Base-by-base conservation (phyloP, 2,329 filamentous ascomycete species). In the Alternaria alternata region DNA sequence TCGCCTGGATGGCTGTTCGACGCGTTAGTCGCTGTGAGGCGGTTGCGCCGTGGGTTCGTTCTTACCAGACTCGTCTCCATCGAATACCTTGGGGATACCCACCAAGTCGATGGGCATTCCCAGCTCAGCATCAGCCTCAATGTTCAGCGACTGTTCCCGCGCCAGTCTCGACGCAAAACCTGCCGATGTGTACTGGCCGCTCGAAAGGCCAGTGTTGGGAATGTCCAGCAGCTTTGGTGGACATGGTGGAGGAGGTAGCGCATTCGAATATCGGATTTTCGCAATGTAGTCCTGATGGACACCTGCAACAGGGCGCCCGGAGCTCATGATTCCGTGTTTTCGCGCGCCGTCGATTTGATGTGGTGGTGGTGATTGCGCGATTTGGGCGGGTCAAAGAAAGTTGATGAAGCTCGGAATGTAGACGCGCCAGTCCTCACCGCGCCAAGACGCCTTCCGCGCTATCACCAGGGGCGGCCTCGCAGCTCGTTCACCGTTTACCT, bases 191-290 rank as follows among this genome's bases (percentile, higher is more conserved):
- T 97, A 98, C 77, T 96, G 91, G 60, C 90, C 91, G 69, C 89
- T 91, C 41, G 91, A 86, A 16, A 98, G 87, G 42, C 95, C 95
- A 57, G 92, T 95, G 73, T 96, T 97, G 11, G 95, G 94, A 62
- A 99, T 97, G 68, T 98, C 93, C 71, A 99, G 91, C 64, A 99
- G 89, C 84, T 99, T 99, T 1, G 95, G 95, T 1, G 94, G 93
- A 76, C 94, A 93, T 56, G 94, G 93, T 55, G 95, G 95, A 65
- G 95, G 94, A 66, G 95, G 95, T 16, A 99, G 89, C 70, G 93
- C 90, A 87, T 99, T 99, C 74, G 93, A 93, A 80, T 96, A 99
- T 80, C 95, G 89, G 75, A 97, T 92, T 72, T 94, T 91, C 65
- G 94, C 94, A 77, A 99, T 97, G 81, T 97, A 98, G 81, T 99